A percentile compares a stretch with the other conserved stretches of the same genome.
phyloP scores from a whole-genome alignment of 805 yeast genomes.

The Lipomyces sp. region DNA sequence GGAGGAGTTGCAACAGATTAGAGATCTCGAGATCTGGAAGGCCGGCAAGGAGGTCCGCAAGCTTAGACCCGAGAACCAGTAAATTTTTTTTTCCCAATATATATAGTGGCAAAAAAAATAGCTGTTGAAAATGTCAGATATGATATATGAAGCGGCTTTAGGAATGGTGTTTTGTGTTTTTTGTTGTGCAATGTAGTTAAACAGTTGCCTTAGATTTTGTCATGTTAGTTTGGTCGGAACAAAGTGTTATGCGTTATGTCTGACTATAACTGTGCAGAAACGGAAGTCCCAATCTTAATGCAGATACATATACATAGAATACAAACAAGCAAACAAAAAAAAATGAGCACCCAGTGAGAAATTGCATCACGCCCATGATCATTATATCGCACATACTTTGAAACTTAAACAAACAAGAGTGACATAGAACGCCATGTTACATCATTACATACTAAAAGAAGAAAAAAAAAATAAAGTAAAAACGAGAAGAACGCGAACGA shows the following conservation, averaged over 20 bases:
- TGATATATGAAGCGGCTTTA: neutral
- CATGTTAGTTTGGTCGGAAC: neutral
- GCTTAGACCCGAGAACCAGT: constrained; percentile 97
- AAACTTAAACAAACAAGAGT: neutral
- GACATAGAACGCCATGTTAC: constrained; percentile 1
- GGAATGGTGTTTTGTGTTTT: neutral
- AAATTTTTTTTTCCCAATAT: constrained; percentile 1
- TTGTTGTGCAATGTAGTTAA: neutral
- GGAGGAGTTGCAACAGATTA: constrained; percentile 88
- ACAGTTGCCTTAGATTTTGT: too few relatives aligned
- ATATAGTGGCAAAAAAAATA: too few relatives aligned
- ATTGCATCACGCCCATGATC: neutral
- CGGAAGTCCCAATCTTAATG: constrained; percentile 1
- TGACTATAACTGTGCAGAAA: neutral
- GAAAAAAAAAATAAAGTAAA: too few relatives aligned
- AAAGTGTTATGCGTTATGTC: neutral
- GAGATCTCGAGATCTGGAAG: constrained; percentile 98
- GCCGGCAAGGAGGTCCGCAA: constrained; percentile 99
- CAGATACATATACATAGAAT: neutral
- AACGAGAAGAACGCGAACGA: neutral
- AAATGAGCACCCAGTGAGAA: neutral
- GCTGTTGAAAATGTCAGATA: constrained; percentile 5
- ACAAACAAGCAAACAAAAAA: neutral
- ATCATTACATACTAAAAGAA: neutral
- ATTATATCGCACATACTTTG: neutral